These are phyloP conservation scores for Porpolomopsis calyptriformis DNA, from an alignment of 768 basidiomycete species.

Conservation along the genomic window DNA sequence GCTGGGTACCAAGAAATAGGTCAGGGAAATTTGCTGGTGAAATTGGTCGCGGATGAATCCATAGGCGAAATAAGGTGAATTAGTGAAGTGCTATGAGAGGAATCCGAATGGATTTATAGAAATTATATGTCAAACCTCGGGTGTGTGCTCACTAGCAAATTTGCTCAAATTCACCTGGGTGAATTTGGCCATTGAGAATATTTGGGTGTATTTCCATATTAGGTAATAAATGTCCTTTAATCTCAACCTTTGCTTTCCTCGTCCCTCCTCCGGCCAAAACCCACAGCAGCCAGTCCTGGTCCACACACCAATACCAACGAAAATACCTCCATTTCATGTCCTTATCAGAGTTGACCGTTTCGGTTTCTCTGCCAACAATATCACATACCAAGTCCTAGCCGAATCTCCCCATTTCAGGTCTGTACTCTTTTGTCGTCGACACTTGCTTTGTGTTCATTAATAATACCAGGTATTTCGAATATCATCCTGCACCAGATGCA, in stretches of 20 bases:
- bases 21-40: no score
- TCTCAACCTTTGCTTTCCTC: conserved; percentile 33
- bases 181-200: no score
- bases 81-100: no score
- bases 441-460: not conserved
- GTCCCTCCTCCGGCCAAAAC: conserved; percentile 24
- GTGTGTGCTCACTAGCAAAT: no score
- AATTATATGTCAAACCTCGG: no score
- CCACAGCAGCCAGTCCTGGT: conserved; percentile 20
- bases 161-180: no score
- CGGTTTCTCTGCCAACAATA: conserved; percentile 62
- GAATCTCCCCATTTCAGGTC: conserved; percentile 42
- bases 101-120: no score
- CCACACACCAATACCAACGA: conserved; percentile 13
- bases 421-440: conserved; percentile 1
- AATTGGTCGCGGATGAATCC: no score
- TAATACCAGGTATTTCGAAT: conserved; percentile 53
- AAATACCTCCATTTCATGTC: conserved; percentile 34
- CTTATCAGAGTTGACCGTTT: conserved; percentile 53
- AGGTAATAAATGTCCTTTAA: no score
- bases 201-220: no score
- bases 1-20: no score
- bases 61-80: no score
- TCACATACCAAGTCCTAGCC: conserved; percentile 54
- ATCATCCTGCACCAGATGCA: conserved; percentile 38